A percentile compares a stretch with the other conserved stretches of the same genome.
phyloP scores from a whole-genome alignment of 768 basidiomycete genomes.

The Phaeotremella fagi region DNA sequence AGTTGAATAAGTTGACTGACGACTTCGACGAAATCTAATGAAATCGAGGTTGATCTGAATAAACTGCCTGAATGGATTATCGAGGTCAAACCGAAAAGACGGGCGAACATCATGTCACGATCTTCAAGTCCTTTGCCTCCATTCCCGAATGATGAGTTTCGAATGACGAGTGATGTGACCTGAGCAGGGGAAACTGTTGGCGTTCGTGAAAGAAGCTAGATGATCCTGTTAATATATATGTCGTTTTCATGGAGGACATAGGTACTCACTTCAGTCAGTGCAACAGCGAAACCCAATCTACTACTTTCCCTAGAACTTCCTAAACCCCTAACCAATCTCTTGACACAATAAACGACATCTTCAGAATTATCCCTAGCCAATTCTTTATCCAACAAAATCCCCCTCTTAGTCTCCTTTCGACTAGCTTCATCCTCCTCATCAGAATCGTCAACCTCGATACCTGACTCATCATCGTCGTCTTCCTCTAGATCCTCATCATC shows the following conservation, averaged over 20 bases:
- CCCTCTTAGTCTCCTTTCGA: slow-evolving; percentile 27
- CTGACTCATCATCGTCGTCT: slow-evolving; percentile 35
- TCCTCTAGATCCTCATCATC: slow-evolving; percentile 39
- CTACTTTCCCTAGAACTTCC: slow-evolving; percentile 91
- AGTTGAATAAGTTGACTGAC: slow-evolving; percentile 61
- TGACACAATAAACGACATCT: slow-evolving; percentile 89
- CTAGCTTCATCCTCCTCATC: slow-evolving; percentile 12
- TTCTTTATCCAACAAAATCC: slow-evolving; percentile 32
- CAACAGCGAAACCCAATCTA: slow-evolving; percentile 89
- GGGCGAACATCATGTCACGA: slow-evolving; percentile 84
- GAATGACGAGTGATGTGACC: slow-evolving; percentile 68
- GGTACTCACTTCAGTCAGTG: slow-evolving; percentile 76
- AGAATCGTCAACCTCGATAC: slow-evolving; percentile 46
- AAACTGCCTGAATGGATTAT: slow-evolving; percentile 80
- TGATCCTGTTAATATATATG: no score
- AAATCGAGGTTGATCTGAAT: slow-evolving; percentile 58
- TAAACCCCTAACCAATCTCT: slow-evolving; percentile 77
- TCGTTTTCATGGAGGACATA: slow-evolving; percentile 1
- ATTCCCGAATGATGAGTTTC: slow-evolving; percentile 64
- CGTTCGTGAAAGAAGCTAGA: slow-evolving; percentile 71
- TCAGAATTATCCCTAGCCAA: slow-evolving; percentile 68
- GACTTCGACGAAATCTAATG: slow-evolving; percentile 59
- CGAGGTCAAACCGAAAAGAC: slow-evolving; percentile 81
- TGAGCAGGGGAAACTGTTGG: slow-evolving; percentile 71
- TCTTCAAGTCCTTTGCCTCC: slow-evolving; percentile 87